These are phyloP conservation scores for Halenospora varia DNA, from an alignment of 495 filamentous ascomycete species.

Conservation along the genomic window DNA sequence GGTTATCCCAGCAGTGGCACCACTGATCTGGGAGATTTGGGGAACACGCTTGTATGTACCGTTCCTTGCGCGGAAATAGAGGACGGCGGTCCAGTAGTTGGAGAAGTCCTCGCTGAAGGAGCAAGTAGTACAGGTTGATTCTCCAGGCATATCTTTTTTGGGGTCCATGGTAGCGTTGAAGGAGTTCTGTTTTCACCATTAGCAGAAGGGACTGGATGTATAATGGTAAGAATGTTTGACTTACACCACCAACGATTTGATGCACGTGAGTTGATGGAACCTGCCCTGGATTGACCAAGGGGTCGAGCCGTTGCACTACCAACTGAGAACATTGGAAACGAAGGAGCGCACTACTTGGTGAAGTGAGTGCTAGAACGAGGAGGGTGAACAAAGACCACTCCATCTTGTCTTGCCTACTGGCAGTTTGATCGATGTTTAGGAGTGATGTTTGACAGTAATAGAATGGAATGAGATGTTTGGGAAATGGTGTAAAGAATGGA, in stretches of 20 bases:
- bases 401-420: conserved; percentile 27
- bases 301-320: conserved; percentile 31
- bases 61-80: conserved; percentile 60
- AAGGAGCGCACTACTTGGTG: conserved; percentile 30
- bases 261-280: conserved; percentile 30
- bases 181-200: conserved; percentile 34
- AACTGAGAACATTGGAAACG: conserved; percentile 34
- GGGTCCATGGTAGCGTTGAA: conserved; percentile 58
- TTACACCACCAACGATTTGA: conserved; percentile 32
- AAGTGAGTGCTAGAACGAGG: conserved; percentile 27
- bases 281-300: conserved; percentile 31
- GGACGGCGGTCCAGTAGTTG: conserved; percentile 66
- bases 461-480: too few species aligned
- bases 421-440: too few species aligned
- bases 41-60: conserved; percentile 64
- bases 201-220: conserved; percentile 15
- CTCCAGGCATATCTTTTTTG: conserved; percentile 36
- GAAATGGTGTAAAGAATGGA: too few species aligned
- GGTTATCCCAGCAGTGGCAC: conserved; percentile 24
- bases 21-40: conserved; percentile 46
- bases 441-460: too few species aligned
- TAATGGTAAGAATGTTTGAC: conserved; percentile 1
- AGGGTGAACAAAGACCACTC: conserved; percentile 25
- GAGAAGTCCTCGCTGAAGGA: conserved; percentile 55
- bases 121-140: conserved; percentile 58